These are phyloP conservation scores for Penicillium sp. DNA, from an alignment of 2,329 filamentous ascomycete species.

Conservation along the genomic window DNA sequence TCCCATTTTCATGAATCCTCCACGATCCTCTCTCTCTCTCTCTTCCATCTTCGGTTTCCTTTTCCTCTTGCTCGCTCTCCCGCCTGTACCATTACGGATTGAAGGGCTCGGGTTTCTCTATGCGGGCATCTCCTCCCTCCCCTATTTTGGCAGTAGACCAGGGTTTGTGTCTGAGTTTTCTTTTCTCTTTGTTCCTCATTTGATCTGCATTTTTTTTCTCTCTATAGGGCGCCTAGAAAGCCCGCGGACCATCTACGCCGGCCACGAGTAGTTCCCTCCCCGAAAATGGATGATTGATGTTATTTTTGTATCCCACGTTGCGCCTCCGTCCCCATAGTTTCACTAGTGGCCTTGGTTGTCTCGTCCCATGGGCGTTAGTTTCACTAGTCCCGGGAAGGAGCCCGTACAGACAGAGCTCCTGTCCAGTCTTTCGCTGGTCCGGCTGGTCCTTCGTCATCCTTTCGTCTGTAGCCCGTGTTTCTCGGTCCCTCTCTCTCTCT, in stretches of 20 bases:
- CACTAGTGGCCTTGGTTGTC: neutral
- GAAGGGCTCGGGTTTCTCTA: slow-evolving; percentile 18
- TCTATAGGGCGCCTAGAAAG: slow-evolving; percentile 5
- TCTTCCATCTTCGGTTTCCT: neutral
- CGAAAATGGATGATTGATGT: slow-evolving; percentile 9
- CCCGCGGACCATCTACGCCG: slow-evolving; percentile 10
- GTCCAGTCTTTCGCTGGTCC: too few relatives aligned
- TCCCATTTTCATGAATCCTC: slow-evolving; percentile 5
- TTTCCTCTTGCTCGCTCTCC: slow-evolving; percentile 10
- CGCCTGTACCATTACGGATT: slow-evolving; percentile 28
- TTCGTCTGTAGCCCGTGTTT: neutral
- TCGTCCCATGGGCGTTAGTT: neutral
- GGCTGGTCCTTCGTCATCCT: neutral
- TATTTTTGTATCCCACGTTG: slow-evolving; percentile 7
- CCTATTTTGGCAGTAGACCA: slow-evolving; percentile 23
- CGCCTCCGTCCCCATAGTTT: slow-evolving; percentile 4
- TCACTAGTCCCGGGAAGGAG: slow-evolving; percentile 2
- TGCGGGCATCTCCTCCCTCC: neutral
- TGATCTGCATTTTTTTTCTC: neutral
- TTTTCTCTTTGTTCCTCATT: neutral
- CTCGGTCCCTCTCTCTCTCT: neutral
- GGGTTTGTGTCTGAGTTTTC: slow-evolving; percentile 1
- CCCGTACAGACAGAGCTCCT: neutral
- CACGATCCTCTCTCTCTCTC: neutral
- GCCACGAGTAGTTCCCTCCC: neutral